phyloP scores from a whole-genome alignment of 495 filamentous ascomycete genomes.

The Aspergillus panamensis region DNA sequence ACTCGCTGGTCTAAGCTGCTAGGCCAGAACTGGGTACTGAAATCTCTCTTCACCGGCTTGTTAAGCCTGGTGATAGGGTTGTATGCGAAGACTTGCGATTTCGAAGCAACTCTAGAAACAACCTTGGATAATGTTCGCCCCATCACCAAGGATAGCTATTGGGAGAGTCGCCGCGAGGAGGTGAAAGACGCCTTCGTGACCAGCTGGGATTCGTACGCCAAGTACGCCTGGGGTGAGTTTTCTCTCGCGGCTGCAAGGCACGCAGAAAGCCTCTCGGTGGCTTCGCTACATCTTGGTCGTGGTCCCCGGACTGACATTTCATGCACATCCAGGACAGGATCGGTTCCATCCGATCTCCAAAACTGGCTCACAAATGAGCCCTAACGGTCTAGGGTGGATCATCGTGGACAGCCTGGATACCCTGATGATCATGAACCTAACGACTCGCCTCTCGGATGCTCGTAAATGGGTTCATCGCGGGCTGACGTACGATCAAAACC shows the following conservation, averaged over 20 bases:
- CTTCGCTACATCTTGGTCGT: no score
- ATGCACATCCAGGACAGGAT: constrained; percentile 61
- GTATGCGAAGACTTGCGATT: background rate
- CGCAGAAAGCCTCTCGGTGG: background rate
- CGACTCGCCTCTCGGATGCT: constrained; percentile 75
- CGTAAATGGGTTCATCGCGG: constrained; percentile 83
- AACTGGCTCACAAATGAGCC: constrained; percentile 72
- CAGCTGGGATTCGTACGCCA: constrained; percentile 89
- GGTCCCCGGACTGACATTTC: background rate
- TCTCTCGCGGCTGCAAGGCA: background rate
- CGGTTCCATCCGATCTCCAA: constrained; percentile 82
- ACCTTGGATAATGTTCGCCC: background rate
- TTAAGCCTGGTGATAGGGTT: background rate
- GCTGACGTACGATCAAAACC: constrained; percentile 80
- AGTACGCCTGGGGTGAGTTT: constrained; percentile 83
- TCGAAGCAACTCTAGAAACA: background rate
- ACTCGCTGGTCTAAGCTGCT: background rate
- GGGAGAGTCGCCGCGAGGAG: constrained; percentile 69
- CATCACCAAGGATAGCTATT: constrained; percentile 42
- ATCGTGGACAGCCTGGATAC: constrained; percentile 95
- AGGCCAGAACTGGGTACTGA: background rate
- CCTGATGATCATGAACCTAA: constrained; percentile 96
- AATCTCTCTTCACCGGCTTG: background rate
- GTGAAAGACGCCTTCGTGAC: constrained; percentile 83
- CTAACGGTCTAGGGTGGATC: constrained; percentile 81